Evolutionary conservation across 257 asterid species (phyloP).

Genomic region (Gentiana straminea): DNA sequence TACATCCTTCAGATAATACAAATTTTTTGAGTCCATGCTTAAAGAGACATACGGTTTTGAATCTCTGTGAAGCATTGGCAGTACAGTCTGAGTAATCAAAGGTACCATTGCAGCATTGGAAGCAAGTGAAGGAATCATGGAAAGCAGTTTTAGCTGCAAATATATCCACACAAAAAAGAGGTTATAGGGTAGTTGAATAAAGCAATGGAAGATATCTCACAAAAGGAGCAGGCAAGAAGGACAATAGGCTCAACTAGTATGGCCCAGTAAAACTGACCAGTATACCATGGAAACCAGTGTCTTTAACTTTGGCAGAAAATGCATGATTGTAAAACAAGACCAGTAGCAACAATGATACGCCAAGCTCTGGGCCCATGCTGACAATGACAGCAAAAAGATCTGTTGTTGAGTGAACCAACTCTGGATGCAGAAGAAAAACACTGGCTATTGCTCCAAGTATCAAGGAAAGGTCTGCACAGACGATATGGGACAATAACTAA

Average conservation of each 20-base stretch:
- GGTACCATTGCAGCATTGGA: slow-evolving; percentile 89
- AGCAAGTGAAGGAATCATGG: slow-evolving; percentile 75
- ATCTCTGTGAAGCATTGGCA: slow-evolving; percentile 87
- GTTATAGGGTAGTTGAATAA: not conserved
- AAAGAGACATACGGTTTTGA: slow-evolving; percentile 49
- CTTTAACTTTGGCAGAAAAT: slow-evolving; percentile 40
- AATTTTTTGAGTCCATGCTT: too few relatives aligned
- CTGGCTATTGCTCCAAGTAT: slow-evolving; percentile 61
- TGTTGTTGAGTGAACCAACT: slow-evolving; percentile 32
- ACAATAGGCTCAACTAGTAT: too few relatives aligned
- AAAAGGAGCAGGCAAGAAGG: not conserved
- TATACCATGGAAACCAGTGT: slow-evolving; percentile 34
- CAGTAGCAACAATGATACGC: slow-evolving; percentile 63
- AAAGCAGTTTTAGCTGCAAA: slow-evolving; percentile 80
- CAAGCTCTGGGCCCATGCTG: slow-evolving; percentile 55
- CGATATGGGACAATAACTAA: slow-evolving; percentile 10
- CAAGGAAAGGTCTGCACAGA: slow-evolving; percentile 59
- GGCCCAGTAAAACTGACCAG: slow-evolving; percentile 47
- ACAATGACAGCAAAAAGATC: slow-evolving; percentile 57
- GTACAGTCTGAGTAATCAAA: slow-evolving; percentile 68
- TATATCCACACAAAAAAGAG: slow-evolving; percentile 6
- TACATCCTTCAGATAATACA: too few relatives aligned
- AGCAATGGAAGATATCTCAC: not conserved
- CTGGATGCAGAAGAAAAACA: slow-evolving; percentile 60
- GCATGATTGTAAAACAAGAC: slow-evolving; percentile 60